Conservation (phyloP, 768 basidiomycete species). For the Leccinum subtestaceum region DNA sequence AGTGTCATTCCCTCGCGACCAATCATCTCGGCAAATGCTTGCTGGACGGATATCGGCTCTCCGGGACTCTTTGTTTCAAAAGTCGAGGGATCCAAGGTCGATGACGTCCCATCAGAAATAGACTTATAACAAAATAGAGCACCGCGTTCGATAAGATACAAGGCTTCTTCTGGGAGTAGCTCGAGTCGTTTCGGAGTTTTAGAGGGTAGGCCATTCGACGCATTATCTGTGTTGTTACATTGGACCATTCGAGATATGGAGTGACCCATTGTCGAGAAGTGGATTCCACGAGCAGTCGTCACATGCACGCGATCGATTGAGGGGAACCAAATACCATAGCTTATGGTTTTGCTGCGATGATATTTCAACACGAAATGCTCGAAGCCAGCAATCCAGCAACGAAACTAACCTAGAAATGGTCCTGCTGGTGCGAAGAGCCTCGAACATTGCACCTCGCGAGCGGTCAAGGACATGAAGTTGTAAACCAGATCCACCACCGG, state of each 20-base stretch:
- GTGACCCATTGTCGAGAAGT: conserved; percentile 80
- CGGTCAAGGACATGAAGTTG: conserved; percentile 81
- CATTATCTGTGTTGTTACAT: conserved; percentile 29
- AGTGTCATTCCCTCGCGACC: conserved; percentile 72
- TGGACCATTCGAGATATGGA: conserved; percentile 52
- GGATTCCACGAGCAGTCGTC: conserved; percentile 73
- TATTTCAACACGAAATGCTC: neutral
- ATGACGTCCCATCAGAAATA: conserved; percentile 26
- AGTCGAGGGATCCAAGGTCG: conserved; percentile 9
- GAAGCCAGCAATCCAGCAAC: neutral
- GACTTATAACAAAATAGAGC: conserved; percentile 82
- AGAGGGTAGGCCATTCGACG: conserved; percentile 2
- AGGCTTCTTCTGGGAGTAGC: conserved; percentile 89
- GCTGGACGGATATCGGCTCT: conserved; percentile 85
- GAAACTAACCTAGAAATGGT: conserved; percentile 67
- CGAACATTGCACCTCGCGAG: conserved; percentile 83
- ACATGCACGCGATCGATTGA: conserved; percentile 61
- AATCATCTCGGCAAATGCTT: conserved; percentile 85
- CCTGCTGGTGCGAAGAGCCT: conserved; percentile 68
- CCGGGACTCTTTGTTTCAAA: conserved; percentile 48
- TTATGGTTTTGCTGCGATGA: conserved; percentile 62
- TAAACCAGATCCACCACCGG: conserved; percentile 60
- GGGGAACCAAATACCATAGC: conserved; percentile 81
- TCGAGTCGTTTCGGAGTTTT: conserved; percentile 69
- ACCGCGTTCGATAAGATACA: conserved; percentile 92